Conservation (phyloP, 2,329 filamentous ascomycete genomes). For the Aspergillus persii region DNA sequence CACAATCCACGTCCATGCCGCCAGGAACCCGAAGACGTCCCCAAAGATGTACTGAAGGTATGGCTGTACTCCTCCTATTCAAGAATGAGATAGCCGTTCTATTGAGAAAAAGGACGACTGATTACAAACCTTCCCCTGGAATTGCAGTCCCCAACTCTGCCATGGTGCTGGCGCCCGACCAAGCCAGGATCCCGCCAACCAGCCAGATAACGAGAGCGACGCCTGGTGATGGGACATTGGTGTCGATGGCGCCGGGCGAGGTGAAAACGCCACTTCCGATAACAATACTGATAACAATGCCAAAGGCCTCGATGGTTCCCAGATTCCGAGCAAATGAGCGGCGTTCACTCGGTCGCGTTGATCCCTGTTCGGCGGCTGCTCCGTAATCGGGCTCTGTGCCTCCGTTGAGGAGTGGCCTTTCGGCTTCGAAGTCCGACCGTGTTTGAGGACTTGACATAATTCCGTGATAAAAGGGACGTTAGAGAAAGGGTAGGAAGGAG, state of each 20-base stretch:
- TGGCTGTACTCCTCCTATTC: conserved; percentile 7
- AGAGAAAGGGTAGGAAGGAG: not conserved
- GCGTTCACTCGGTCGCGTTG: not conserved
- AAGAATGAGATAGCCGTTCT: not conserved
- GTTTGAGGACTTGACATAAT: not conserved
- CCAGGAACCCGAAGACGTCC: conserved; percentile 18
- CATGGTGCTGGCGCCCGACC: conserved; percentile 18
- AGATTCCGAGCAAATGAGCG: conserved; percentile 15
- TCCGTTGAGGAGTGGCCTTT: not conserved
- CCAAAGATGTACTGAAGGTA: conserved; percentile 19
- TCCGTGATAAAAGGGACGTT: not conserved
- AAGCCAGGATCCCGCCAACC: conserved; percentile 16
- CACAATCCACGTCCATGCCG: conserved; percentile 20
- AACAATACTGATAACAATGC: conserved; percentile 20
- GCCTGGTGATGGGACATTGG: conserved; percentile 17
- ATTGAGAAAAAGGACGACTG: not conserved
- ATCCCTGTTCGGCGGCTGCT: not conserved
- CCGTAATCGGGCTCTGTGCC: not conserved
- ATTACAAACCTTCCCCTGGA: conserved; percentile 13
- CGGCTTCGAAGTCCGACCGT: not conserved
- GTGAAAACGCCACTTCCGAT: conserved; percentile 20
- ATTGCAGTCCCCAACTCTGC: conserved; percentile 19
- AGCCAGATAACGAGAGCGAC: conserved; percentile 16
- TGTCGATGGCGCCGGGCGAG: conserved; percentile 16
- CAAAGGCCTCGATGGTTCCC: conserved; percentile 16